Conservation (phyloP, 2,329 filamentous ascomycete species). For the Furcasterigmium sp. region DNA sequence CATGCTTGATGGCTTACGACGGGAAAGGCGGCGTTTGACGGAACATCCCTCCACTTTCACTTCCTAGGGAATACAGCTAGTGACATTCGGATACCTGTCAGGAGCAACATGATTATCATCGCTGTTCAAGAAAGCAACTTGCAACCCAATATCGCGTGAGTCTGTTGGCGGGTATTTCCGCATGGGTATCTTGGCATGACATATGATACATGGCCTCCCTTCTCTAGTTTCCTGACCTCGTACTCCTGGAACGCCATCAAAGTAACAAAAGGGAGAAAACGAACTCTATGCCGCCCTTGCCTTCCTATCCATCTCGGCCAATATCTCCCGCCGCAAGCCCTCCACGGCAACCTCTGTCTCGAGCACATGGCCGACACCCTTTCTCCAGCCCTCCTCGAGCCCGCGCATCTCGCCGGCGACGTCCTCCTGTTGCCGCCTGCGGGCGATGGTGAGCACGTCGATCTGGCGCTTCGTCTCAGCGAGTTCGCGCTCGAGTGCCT, state of each 20-base stretch:
- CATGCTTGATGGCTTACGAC: background rate
- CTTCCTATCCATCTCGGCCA: slow-evolving; percentile 48
- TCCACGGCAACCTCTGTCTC: slow-evolving; percentile 86
- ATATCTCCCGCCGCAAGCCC: slow-evolving; percentile 59
- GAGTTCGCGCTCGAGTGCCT: slow-evolving; percentile 68
- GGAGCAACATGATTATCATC: slow-evolving; percentile 6
- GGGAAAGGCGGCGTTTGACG: slow-evolving; percentile 14
- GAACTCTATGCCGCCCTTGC: background rate
- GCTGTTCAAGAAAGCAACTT: too few species aligned
- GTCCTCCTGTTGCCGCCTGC: slow-evolving; percentile 65
- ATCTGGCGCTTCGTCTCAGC: slow-evolving; percentile 61
- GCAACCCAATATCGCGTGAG: too few species aligned
- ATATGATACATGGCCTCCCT: background rate
- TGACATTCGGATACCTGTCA: slow-evolving; percentile 26
- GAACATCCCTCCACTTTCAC: slow-evolving; percentile 23
- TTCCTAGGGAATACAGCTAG: slow-evolving; percentile 28
- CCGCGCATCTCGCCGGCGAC: slow-evolving; percentile 67
- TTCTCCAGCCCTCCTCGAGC: slow-evolving; percentile 74
- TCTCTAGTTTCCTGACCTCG: background rate
- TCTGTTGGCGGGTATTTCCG: too few species aligned
- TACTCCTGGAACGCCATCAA: background rate
- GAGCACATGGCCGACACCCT: slow-evolving; percentile 70
- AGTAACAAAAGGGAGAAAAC: too few species aligned
- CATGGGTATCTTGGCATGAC: background rate
- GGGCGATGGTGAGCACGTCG: slow-evolving; percentile 66